These are phyloP conservation scores for Nannizzia gypsea DNA, from an alignment of 2,329 filamentous ascomycete genomes.

Conservation along the genomic window DNA sequence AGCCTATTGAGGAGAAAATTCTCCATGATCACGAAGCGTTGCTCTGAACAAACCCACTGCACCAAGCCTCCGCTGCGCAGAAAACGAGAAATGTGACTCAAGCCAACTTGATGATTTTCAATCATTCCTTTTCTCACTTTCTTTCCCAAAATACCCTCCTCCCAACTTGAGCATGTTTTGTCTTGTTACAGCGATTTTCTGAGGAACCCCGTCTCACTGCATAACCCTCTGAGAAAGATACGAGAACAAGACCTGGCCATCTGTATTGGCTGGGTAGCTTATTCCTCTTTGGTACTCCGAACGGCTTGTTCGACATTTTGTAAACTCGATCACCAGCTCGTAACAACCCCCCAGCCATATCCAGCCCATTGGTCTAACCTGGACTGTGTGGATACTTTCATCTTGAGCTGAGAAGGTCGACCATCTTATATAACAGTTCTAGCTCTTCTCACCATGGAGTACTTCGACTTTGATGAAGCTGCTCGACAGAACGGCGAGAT, in stretches of 20 bases:
- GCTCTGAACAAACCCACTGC: conserved; percentile 1
- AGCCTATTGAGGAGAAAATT: not conserved
- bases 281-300: not conserved
- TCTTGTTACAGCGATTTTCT: not conserved
- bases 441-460: conserved; percentile 28
- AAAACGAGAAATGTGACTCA: conserved; percentile 6
- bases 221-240: not conserved
- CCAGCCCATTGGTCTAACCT: not conserved
- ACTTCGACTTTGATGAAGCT: conserved; percentile 38
- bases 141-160: not conserved
- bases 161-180: not conserved
- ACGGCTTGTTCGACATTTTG: not conserved
- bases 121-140: not conserved
- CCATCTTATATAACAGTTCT: not conserved
- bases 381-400: conserved; percentile 1
- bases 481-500: conserved; percentile 26
- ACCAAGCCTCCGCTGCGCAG: not conserved
- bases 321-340: conserved; percentile 1
- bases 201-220: not conserved
- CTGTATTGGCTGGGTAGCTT: not conserved
- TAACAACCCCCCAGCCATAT: not conserved
- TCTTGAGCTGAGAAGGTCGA: not conserved
- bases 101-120: conserved; percentile 1
- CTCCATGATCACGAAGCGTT: conserved; percentile 5
- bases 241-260: not conserved